Base-by-base conservation (phyloP, 345 rosid genomes). In the Erucastrum elatum region DNA sequence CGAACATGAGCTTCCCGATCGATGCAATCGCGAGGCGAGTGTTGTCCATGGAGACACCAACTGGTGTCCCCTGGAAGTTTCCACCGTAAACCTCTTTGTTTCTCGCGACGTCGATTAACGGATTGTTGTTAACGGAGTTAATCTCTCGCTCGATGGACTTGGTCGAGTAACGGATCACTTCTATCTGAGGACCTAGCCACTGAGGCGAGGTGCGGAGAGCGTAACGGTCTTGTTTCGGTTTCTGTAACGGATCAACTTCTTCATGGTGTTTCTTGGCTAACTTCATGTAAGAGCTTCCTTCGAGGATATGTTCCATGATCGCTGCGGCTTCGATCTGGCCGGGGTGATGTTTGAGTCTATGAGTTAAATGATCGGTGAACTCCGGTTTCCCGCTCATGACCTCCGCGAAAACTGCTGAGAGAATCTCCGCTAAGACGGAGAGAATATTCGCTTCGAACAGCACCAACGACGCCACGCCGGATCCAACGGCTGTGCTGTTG, bases 251-350 rank as follows among this genome's bases (percentile, higher is more conserved):
- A 81, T 91, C 93, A 37, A 7, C 6, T 51, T 78, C 86, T 55
- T 89, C 92, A n/a, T 89, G 91, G 17, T 78, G 72, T 72, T 82
- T 87, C 55, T 86, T 75, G 6, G 96, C 96, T 21, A 76, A 77
- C 61, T 89, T 88, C 68, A 89, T 80, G 53, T 82, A 88, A 1
- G 85, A 80, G 76, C 94, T 89, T 13, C 94, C 94, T 71, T 81
- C 90, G 33, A 91, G 78, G 53, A 89, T 87, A 68, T 88, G 91
- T 64, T 91, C 94, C 94, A 87, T 89, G 11, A 91, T 86, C 5
- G 94, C 94, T 8, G 94, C 94, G 0, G 92, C 90, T 81, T 91
- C 96, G 68, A 91, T 91, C 16, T 91, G 96, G 0, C 92, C 92
- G 0, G 94, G 94, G 61, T 91, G 96, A 71, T 91, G 96, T 74